Evolutionary conservation across 805 yeast genomes (phyloP), one percentile per base, ranked within the genome.

Genomic region (Candida insectalens): DNA sequence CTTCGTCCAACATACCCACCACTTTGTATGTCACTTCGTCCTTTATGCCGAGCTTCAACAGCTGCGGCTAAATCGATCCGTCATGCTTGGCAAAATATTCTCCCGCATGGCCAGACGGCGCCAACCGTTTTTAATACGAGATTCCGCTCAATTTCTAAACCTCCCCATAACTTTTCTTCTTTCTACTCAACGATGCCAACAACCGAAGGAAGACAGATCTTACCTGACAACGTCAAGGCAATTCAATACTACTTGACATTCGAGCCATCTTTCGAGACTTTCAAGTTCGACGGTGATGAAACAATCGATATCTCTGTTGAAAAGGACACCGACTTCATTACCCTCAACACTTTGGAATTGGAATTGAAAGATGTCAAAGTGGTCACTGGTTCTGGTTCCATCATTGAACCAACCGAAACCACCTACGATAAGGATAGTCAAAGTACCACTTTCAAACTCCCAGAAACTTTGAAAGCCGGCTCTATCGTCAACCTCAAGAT

Each of bases 201-300:
- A n/a, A n/a, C n/a, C n/a, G n/a, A n/a, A n/a, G n/a, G n/a, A n/a
- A n/a, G n/a, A n/a, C 57, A 54, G 38, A 44, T 55, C n/a, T 42
- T 58, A 22, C 64, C 63, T 26, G 42, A 47, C 3, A 67, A 74
- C 39, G 84, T 88, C 42, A 71, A 69, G 43, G 96, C 98, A 21
- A 49, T 61, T 27, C 87, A 83, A 57, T 89, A 89, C 56, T 72
- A 76, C 37, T 55, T 89, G 29, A 63, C 74, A 6, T 59, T 77
- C 27, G 54, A 51, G 35, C 57, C 59, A 6, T 23, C 41, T 9
- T 42, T 57, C 29, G 58, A 53, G 12, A 60, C 63, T 23, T 69
- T 69, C 49, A 55, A 65, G 16, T 77, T 66, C 48, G 48, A 51
- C 12, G 83, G 84, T 18, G 51, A 49, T n/a, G 77, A 69, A n/a